Conservation (phyloP, 345 rosid species). For the Linum tenue region DNA sequence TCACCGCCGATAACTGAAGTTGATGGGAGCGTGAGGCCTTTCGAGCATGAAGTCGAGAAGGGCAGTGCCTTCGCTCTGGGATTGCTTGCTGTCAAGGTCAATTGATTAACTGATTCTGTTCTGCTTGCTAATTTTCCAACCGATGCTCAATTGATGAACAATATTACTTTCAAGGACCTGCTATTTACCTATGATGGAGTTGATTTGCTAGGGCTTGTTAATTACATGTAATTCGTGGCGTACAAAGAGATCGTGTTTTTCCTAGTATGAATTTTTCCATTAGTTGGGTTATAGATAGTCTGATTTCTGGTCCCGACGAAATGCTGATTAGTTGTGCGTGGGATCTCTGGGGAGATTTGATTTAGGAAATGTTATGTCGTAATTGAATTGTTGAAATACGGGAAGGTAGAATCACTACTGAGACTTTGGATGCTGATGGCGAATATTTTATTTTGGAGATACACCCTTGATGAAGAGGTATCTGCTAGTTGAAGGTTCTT, state of each 20-base stretch:
- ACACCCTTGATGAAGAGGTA: too few species aligned
- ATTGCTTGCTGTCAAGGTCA: slow-evolving; percentile 90
- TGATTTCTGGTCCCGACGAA: neutral
- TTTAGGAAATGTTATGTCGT: neutral
- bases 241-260: too few species aligned
- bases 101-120: neutral
- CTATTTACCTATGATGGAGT: neutral
- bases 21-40: slow-evolving; percentile 47
- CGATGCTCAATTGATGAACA: neutral
- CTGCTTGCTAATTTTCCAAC: slow-evolving; percentile 6
- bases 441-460: too few species aligned
- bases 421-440: neutral
- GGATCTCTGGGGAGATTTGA: neutral
- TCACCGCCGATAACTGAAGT: slow-evolving; percentile 56
- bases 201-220: neutral
- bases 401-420: neutral
- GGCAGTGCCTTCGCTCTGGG: slow-evolving; percentile 97
- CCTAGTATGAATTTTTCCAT: neutral
- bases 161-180: neutral
- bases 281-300: neutral
- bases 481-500: neutral
- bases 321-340: neutral
- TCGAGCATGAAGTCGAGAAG: slow-evolving; percentile 96
- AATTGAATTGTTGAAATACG: neutral
- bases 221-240: neutral